Evolutionary conservation across 2,329 filamentous ascomycete genomes (phyloP).

Genomic region (Trichoderma atrobrunneum): DNA sequence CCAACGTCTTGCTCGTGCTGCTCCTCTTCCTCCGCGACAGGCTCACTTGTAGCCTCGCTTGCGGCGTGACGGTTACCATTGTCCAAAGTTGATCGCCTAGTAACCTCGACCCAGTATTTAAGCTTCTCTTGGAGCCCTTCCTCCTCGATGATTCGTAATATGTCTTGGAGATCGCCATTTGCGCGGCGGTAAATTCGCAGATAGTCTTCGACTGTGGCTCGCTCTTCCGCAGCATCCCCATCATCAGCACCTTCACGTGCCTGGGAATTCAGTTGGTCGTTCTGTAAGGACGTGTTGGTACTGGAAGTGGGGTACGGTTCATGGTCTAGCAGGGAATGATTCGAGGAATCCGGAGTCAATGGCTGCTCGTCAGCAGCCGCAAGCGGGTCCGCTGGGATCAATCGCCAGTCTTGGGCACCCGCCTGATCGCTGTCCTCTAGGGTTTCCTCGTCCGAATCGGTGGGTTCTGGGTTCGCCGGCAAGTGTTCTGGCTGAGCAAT

Average conservation of each 20-base stretch:
- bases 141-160: slow-evolving; percentile 59
- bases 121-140: slow-evolving; percentile 59
- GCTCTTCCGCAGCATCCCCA: slow-evolving; percentile 5
- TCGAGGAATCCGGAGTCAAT: neutral
- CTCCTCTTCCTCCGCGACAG: neutral
- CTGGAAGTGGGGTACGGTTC: neutral
- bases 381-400: neutral
- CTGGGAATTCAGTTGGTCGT: neutral
- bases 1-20: neutral
- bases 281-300: neutral
- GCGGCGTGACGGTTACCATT: slow-evolving; percentile 1
- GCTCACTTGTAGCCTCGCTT: neutral
- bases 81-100: slow-evolving; percentile 37
- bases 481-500: slow-evolving; percentile 17
- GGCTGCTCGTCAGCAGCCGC: neutral
- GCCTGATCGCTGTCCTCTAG: slow-evolving; percentile 28
- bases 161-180: slow-evolving; percentile 56
- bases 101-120: slow-evolving; percentile 56
- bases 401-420: slow-evolving; percentile 15
- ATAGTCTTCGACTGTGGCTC: slow-evolving; percentile 34
- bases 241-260: neutral
- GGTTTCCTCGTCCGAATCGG: slow-evolving; percentile 35
- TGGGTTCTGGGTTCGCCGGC: slow-evolving; percentile 26
- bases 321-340: neutral
- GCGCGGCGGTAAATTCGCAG: slow-evolving; percentile 58